These are phyloP conservation scores for Talaromyces sp. DNA, from an alignment of 2,329 filamentous ascomycete genomes.

Conservation along the genomic window DNA sequence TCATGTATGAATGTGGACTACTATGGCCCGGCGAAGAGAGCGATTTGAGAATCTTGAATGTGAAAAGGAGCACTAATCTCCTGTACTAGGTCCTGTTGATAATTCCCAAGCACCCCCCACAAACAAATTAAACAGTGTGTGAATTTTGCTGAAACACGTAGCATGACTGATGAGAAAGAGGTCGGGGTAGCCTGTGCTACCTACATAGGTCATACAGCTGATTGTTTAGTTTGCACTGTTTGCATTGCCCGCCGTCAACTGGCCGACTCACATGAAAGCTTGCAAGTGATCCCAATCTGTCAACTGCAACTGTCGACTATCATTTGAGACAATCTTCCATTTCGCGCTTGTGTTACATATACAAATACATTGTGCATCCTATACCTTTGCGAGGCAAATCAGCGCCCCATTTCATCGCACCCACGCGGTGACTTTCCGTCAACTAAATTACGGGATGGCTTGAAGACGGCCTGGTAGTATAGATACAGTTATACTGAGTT, in stretches of 20 bases:
- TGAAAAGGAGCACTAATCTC: neutral
- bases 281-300: neutral
- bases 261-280: neutral
- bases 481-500: neutral
- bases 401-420: neutral
- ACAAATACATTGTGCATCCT: neutral
- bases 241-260: neutral
- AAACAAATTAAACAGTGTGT: neutral
- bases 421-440: neutral
- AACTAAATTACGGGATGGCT: neutral
- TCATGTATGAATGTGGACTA: neutral
- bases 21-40: neutral
- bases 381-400: neutral
- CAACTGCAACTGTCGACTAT: neutral
- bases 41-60: neutral
- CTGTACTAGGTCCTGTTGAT: too few species aligned
- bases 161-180: neutral
- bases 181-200: neutral
- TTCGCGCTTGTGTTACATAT: neutral
- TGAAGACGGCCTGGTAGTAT: conserved; percentile 1
- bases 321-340: neutral
- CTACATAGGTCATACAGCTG: neutral
- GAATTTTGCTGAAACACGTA: neutral
- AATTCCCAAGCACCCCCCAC: too few species aligned
- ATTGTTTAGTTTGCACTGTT: conserved; percentile 17